Evolutionary conservation across 1,284 basidiomycete genomes (phyloP).

Genomic region (Tylopilus sp.): DNA sequence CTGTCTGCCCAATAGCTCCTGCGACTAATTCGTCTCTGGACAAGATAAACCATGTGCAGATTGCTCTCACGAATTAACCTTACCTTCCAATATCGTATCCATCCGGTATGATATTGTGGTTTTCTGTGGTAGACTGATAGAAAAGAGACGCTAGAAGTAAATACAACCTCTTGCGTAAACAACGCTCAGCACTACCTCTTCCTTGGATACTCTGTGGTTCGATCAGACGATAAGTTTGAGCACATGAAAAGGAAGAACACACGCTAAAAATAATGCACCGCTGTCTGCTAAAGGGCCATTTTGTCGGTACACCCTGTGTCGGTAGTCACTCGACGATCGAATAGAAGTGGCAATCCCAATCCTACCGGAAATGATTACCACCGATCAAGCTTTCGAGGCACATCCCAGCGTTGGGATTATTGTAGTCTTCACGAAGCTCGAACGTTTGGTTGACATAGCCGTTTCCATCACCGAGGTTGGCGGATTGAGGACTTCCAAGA

Average conservation of each 20-base stretch:
- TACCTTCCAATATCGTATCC: slow-evolving; percentile 55
- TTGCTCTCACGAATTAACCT: too few relatives aligned
- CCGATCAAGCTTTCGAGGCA: slow-evolving; percentile 62
- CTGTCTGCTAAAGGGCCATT: slow-evolving; percentile 54
- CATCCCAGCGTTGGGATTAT: slow-evolving; percentile 45
- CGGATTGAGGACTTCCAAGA: slow-evolving; percentile 53
- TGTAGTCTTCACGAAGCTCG: slow-evolving; percentile 62
- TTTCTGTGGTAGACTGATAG: slow-evolving; percentile 36
- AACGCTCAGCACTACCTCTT: too few relatives aligned
- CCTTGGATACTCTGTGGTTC: slow-evolving; percentile 59
- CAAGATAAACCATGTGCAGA: too few relatives aligned
- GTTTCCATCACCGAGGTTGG: slow-evolving; percentile 63
- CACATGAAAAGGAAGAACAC: too few relatives aligned
- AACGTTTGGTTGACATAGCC: slow-evolving; percentile 46
- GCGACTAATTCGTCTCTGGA: slow-evolving; percentile 45
- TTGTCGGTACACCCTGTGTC: slow-evolving; percentile 51
- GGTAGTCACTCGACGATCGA: too few relatives aligned
- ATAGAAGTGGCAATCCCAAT: too few relatives aligned
- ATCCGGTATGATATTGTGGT: slow-evolving; percentile 50
- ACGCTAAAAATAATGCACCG: slow-evolving; percentile 65
- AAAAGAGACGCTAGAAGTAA: background rate
- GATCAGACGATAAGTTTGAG: too few relatives aligned
- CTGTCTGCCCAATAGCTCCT: slow-evolving; percentile 42
- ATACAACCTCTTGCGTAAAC: too few relatives aligned
- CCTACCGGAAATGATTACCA: slow-evolving; percentile 62